Percentiles rank a stretch among this genome's conserved stretches.
These are phyloP conservation scores for Hura crepitans DNA, from an alignment of 441 rosid genomes.

Conservation along the genomic window DNA sequence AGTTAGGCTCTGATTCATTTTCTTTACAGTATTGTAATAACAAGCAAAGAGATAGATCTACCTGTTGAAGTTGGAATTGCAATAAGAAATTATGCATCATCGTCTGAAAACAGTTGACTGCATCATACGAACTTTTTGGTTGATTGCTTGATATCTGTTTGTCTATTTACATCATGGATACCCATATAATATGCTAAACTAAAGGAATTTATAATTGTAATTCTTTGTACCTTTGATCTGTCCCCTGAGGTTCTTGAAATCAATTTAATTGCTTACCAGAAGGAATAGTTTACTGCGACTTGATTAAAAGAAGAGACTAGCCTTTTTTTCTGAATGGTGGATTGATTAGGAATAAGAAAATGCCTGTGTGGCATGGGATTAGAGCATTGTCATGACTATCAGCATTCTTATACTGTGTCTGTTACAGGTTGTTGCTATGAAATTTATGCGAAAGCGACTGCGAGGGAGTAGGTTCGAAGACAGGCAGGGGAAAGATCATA, in stretches of 20 bases:
- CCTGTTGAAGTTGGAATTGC: not conserved
- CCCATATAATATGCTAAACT: not conserved
- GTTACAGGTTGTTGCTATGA: constrained; percentile 87
- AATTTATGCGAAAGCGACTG: constrained; percentile 61
- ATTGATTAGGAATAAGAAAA: not conserved
- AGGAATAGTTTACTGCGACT: not conserved
- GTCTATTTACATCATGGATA: not conserved
- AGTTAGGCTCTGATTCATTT: too few relatives aligned
- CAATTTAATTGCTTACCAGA: not conserved
- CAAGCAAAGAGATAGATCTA: constrained; percentile 1
- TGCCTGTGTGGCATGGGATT: not conserved
- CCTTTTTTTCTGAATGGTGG: not conserved
- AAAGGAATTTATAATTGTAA: not conserved
- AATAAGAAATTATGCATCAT: not conserved
- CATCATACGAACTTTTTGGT: not conserved
- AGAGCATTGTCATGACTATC: not conserved
- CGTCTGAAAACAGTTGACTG: not conserved
- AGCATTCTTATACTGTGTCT: not conserved
- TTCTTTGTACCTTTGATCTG: not conserved
- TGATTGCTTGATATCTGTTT: not conserved
- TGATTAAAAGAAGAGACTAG: not conserved
- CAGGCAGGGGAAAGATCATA: constrained; percentile 36
- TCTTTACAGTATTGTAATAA: too few relatives aligned
- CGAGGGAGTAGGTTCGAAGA: constrained; percentile 65
- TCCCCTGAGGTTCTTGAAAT: not conserved